Base-by-base conservation (phyloP, 352 stramenopile species). In the Phytophthora palmivora region DNA sequence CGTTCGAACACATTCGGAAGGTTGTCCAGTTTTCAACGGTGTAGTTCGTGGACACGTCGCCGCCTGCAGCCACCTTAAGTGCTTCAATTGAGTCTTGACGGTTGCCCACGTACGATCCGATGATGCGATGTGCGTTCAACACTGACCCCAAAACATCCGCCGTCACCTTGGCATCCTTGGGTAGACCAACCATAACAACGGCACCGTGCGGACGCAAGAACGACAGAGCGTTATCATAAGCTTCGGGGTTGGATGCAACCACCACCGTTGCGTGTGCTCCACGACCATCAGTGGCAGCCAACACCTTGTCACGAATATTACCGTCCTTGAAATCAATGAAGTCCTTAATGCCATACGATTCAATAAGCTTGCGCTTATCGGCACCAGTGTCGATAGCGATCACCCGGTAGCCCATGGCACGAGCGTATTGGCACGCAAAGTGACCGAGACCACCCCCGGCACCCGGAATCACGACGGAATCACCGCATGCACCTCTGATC, bases 241-340 rank as follows among this genome's bases (percentile, higher is more conserved):
- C 67, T 28, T 69, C 71, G 11, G 86, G 72, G n/a, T 70, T 54
- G 6, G 89, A 79, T 4, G 88, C 24, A 28, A 28, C 24, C 24
- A 97, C 53, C 21, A 97, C 76, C 1, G 85, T 68, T 37, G 88
- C 80, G 51, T 95, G 74, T 8, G 71, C 78, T 11, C 87, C 65
- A n/a, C 76, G 72, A 16, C 78, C 78, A n/a, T 58, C 72, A 1
- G 78, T 84, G 6, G 61, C 50, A 12, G 44, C 64, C 32, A 73
- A 70, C 16, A 85, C 74, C 51, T 81, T 68, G 30, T 74, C 55
- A 33, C 69, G 55, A 4, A 78, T 61, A 46, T 85, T 65, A 38
- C 82, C 67, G 30, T 88, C 64, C 55, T 84, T 87, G 49, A 76
- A 79, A 58, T 92, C 72, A 26, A 96, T 72, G 48, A 96, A 91